These are phyloP conservation scores for Fusarium stilboides DNA, from an alignment of 2,329 filamentous ascomycete genomes.

Conservation along the genomic window DNA sequence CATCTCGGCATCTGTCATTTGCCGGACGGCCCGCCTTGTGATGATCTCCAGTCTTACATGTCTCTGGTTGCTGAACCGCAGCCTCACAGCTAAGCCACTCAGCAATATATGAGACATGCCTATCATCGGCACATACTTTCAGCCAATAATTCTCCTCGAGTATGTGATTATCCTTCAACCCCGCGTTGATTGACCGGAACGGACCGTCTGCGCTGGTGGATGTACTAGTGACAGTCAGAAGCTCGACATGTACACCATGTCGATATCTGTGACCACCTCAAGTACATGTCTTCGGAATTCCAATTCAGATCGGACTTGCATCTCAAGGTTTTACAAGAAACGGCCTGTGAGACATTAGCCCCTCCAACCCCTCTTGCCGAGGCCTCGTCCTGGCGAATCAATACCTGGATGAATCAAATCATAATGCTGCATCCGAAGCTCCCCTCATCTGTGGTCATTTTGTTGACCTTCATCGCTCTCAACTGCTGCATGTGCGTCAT, in stretches of 20 bases:
- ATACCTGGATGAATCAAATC: slow-evolving; percentile 11
- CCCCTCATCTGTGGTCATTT: background rate
- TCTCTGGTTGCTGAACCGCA: background rate
- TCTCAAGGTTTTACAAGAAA: slow-evolving; percentile 5
- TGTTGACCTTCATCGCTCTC: background rate
- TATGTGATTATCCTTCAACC: slow-evolving; percentile 12
- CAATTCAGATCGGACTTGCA: slow-evolving; percentile 12
- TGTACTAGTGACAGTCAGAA: background rate
- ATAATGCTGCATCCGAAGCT: background rate
- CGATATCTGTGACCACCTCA: background rate
- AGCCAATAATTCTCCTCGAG: slow-evolving; percentile 15
- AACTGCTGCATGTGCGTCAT: background rate
- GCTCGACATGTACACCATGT: background rate
- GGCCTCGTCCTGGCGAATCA: slow-evolving; percentile 13
- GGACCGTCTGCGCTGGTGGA: slow-evolving; percentile 33
- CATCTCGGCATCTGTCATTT: slow-evolving; percentile 11
- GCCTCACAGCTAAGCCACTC: slow-evolving; percentile 19
- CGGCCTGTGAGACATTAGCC: slow-evolving; percentile 24
- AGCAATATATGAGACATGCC: slow-evolving; percentile 30
- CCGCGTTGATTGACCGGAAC: slow-evolving; percentile 31
- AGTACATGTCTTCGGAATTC: background rate
- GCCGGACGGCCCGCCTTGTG: background rate
- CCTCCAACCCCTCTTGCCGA: slow-evolving; percentile 5
- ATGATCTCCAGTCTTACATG: slow-evolving; percentile 10
- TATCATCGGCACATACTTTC: slow-evolving; percentile 17